Conservation (phyloP, 495 filamentous ascomycete species). For the Friedmanniomyces simplex region DNA sequence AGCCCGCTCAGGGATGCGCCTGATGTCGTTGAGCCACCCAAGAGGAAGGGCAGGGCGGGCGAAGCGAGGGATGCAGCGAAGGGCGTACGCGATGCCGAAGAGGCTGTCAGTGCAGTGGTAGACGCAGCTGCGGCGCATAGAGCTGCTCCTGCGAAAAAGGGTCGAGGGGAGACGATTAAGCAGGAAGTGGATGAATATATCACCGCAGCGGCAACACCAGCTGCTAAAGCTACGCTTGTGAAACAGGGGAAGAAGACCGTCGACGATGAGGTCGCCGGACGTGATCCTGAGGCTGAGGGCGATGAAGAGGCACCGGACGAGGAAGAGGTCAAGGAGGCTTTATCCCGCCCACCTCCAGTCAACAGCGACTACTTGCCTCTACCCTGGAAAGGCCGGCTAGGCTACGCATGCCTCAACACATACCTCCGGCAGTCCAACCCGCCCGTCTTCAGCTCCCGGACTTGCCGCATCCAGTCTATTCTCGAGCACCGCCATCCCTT, state of each 20-base stretch:
- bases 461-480: slow-evolving; percentile 84
- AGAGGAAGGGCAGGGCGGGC: slow-evolving; percentile 12
- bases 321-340: slow-evolving; percentile 36
- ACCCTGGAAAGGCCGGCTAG: slow-evolving; percentile 86
- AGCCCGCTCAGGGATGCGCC: slow-evolving; percentile 25
- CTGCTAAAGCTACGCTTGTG: slow-evolving; percentile 19
- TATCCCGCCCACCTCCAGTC: slow-evolving; percentile 58
- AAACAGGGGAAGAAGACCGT: slow-evolving; percentile 24
- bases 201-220: slow-evolving; percentile 16
- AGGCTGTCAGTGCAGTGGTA: slow-evolving; percentile 4
- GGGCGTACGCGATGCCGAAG: neutral
- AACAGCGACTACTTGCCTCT: slow-evolving; percentile 80
- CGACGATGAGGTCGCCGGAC: slow-evolving; percentile 7
- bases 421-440: slow-evolving; percentile 81
- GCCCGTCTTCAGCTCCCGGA: slow-evolving; percentile 82
- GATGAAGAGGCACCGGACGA: slow-evolving; percentile 33
- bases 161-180: slow-evolving; percentile 14
- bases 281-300: slow-evolving; percentile 33
- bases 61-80: neutral
- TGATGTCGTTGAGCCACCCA: slow-evolving; percentile 14
- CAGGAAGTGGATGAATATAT: slow-evolving; percentile 24
- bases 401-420: slow-evolving; percentile 85
- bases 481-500: slow-evolving; percentile 80
- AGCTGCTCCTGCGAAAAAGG: neutral
- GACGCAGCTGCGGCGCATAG: neutral